These are phyloP conservation scores for Abelmoschus esculentus DNA, from an alignment of 345 rosid species.

Conservation along the genomic window DNA sequence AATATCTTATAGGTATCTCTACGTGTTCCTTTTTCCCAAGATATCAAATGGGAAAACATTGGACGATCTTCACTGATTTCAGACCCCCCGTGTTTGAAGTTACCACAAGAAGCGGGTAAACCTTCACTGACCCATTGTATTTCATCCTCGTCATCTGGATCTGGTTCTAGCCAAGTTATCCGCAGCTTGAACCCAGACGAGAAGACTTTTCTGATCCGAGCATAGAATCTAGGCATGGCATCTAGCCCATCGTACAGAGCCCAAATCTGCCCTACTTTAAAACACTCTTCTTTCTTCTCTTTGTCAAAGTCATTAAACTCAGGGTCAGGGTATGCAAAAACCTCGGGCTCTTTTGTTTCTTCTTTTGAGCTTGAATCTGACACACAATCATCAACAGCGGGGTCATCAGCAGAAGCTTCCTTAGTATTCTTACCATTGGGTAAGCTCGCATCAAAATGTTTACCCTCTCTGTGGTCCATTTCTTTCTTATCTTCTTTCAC, in stretches of 20 bases:
- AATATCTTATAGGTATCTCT: slow-evolving; percentile 31
- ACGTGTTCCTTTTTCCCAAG: slow-evolving; percentile 23
- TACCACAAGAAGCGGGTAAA: slow-evolving; percentile 66
- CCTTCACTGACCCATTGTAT: slow-evolving; percentile 37
- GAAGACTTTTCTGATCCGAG: slow-evolving; percentile 46
- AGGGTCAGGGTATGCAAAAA: slow-evolving; percentile 41
- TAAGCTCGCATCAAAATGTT: not conserved
- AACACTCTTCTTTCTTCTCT: slow-evolving; percentile 35
- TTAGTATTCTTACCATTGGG: slow-evolving; percentile 14
- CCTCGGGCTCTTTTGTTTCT: slow-evolving; percentile 20
- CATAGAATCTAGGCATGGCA: slow-evolving; percentile 83
- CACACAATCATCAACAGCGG: slow-evolving; percentile 7
- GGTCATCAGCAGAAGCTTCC: slow-evolving; percentile 12
- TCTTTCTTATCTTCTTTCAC: slow-evolving; percentile 19
- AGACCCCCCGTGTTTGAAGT: slow-evolving; percentile 30
- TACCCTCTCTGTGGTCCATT: slow-evolving; percentile 14
- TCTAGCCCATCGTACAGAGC: slow-evolving; percentile 52
- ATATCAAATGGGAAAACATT: slow-evolving; percentile 61
- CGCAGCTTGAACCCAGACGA: slow-evolving; percentile 39
- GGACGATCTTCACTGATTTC: slow-evolving; percentile 24
- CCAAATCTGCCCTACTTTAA: slow-evolving; percentile 65
- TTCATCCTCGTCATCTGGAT: slow-evolving; percentile 45
- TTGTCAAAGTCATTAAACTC: slow-evolving; percentile 69
- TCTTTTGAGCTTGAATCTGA: slow-evolving; percentile 23
- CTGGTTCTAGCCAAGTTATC: slow-evolving; percentile 72